Base-by-base conservation (phyloP, 2,329 filamentous ascomycete genomes). In the Epichloe festucae region DNA sequence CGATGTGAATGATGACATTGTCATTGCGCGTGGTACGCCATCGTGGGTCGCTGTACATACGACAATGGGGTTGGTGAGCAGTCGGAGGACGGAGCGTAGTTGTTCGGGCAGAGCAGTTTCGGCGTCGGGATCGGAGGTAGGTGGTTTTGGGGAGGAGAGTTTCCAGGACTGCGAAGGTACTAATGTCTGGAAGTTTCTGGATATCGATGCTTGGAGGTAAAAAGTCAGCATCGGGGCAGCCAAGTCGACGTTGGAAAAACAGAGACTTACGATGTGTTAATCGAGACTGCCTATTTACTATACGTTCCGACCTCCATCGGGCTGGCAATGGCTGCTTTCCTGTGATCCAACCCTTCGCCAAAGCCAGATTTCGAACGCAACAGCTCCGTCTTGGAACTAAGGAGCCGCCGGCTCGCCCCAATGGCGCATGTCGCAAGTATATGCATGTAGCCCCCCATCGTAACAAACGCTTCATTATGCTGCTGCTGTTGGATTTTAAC, bases 1-100 rank as follows among this genome's bases (percentile, higher is more conserved):
- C 0, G 76, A 79, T 2, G 77, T 77, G 55, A 82, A 74, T 2
- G 77, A 80, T 6, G 78, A 81, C 68, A 80, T 77, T 35, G 78
- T 81, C 72, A 81, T 77, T 46, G 72, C 78, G 35, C 73, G 69
- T 5, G 72, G 60, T 41, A 59, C 50, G 54, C 63, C 21, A 35
- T 61, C 55, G 38, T 67, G 62, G n/a, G 66, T 62, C 21, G 75
- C 66, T 21, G 77, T 79, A 59, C 76, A 76, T 12, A 79, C 72
- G n/a, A 79, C 75, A 39, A 77, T 75, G 0, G 76, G 73, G 58
- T 78, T 73, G 3, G 74, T 67, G 12, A 81, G 65, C 14, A 74
- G 70, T 52, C 77, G 75, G 73, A 80, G 76, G 21, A 77, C 67
- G 46, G 68, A 65, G 52, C 75, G 76, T 21, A 79, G 67, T 49